Conservation (phyloP, 306 rosid genomes). For the Macrotyloma uniflorum region DNA sequence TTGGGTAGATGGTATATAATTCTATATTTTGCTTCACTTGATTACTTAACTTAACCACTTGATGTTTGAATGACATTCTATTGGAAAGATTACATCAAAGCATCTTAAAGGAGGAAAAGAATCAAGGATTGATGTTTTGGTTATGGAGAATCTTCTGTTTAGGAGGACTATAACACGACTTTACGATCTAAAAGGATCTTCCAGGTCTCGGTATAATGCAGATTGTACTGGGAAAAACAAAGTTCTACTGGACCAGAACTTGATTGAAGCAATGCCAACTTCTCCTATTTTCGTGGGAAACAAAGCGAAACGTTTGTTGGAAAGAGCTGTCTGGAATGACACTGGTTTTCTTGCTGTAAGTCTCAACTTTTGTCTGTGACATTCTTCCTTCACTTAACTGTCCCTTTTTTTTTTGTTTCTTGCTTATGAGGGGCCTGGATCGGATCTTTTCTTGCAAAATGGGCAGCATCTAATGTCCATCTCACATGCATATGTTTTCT, state of each 20-base stretch:
- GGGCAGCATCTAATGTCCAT: neutral
- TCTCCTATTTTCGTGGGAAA: slow-evolving; percentile 93
- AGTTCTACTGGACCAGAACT: slow-evolving; percentile 90
- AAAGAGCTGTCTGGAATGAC: slow-evolving; percentile 98
- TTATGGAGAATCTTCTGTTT: slow-evolving; percentile 96
- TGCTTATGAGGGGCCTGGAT: neutral
- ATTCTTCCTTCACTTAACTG: slow-evolving; percentile 15
- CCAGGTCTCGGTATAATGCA: slow-evolving; percentile 86
- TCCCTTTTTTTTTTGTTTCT: neutral
- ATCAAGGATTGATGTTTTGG: slow-evolving; percentile 79
- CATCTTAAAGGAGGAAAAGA: slow-evolving; percentile 91
- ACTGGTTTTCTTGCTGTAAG: slow-evolving; percentile 95
- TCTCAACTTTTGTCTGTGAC: slow-evolving; percentile 18
- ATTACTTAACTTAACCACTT: slow-evolving; percentile 20
- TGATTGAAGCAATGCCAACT: slow-evolving; percentile 99
- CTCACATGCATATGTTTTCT: slow-evolving; percentile 9
- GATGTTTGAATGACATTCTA: slow-evolving; percentile 39
- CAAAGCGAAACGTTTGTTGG: slow-evolving; percentile 87
- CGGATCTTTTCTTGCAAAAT: neutral
- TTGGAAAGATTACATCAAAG: slow-evolving; percentile 76
- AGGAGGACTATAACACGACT: slow-evolving; percentile 76
- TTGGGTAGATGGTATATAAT: slow-evolving; percentile 3
- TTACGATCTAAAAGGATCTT: slow-evolving; percentile 95
- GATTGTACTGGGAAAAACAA: slow-evolving; percentile 82
- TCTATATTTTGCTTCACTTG: slow-evolving; percentile 22